Conservation (phyloP, 2,329 filamentous ascomycete genomes). For the Diatrype stigma region DNA sequence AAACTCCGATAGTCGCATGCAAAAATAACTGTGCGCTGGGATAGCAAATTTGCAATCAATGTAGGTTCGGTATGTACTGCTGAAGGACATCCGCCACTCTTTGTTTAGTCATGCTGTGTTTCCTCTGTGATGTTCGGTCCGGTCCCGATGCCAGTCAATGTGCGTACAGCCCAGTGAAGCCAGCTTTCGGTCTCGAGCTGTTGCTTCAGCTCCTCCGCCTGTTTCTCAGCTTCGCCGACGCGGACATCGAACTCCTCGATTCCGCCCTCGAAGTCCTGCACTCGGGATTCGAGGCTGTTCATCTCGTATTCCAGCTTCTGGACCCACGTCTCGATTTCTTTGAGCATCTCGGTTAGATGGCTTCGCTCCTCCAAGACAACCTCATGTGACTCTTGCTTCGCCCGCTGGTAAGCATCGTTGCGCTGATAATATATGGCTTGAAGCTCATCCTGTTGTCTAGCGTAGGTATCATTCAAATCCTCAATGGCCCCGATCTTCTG, state of each 20-base stretch:
- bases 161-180: slow-evolving; percentile 60
- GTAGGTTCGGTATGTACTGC: neutral
- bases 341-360: slow-evolving; percentile 65
- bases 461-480: slow-evolving; percentile 57
- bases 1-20: neutral
- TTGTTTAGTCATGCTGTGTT: neutral
- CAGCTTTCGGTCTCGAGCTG: slow-evolving; percentile 62
- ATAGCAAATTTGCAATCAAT: no score
- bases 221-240: slow-evolving; percentile 65
- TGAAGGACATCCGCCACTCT: neutral
- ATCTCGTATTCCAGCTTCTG: slow-evolving; percentile 93
- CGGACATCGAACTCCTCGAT: slow-evolving; percentile 75
- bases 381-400: slow-evolving; percentile 64
- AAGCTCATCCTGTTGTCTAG: slow-evolving; percentile 60
- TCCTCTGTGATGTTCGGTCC: slow-evolving; percentile 51
- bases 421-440: slow-evolving; percentile 65
- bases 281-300: slow-evolving; percentile 69
- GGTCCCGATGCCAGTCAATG: slow-evolving; percentile 56
- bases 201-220: slow-evolving; percentile 58
- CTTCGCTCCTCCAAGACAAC: slow-evolving; percentile 66
- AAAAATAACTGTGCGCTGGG: no score
- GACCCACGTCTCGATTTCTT: slow-evolving; percentile 74
- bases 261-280: slow-evolving; percentile 83
- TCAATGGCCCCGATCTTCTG: slow-evolving; percentile 53
- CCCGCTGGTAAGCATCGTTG: slow-evolving; percentile 63